Percentiles rank a stretch among this genome's conserved stretches.
These are phyloP conservation scores for Curvularia verruculosa DNA, from an alignment of 2,329 filamentous ascomycete species.

Conservation along the genomic window DNA sequence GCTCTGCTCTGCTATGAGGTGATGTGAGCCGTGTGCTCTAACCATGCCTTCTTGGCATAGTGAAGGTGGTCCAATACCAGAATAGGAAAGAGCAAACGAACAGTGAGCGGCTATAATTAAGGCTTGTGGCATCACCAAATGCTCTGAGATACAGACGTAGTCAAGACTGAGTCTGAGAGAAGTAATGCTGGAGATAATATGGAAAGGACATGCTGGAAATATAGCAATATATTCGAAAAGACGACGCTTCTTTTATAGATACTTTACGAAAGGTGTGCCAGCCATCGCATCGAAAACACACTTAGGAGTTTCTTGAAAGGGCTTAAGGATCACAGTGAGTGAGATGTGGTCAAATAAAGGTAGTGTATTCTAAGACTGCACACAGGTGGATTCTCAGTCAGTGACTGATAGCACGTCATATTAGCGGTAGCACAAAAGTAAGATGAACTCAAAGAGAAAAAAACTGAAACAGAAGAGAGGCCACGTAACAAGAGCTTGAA, in stretches of 20 bases:
- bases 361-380: not conserved
- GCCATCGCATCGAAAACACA: too few relatives aligned
- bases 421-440: not conserved
- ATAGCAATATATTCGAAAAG: too few relatives aligned
- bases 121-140: not conserved
- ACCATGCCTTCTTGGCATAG: conserved; percentile 10
- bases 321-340: too few relatives aligned
- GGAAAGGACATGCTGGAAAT: not conserved
- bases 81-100: conserved; percentile 3
- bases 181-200: not conserved
- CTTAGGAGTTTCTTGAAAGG: too few relatives aligned
- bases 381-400: not conserved
- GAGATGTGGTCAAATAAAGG: not conserved
- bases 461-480: not conserved
- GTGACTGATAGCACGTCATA: not conserved
- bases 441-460: not conserved
- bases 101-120: not conserved
- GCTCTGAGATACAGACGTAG: not conserved
- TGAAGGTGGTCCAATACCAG: conserved; percentile 5
- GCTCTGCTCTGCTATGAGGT: not conserved
- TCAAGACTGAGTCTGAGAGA: not conserved
- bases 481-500: not conserved
- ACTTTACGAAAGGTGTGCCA: too few relatives aligned
- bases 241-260: not conserved
- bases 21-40: not conserved